Percentiles rank a stretch among this genome's conserved stretches.
Conservation (phyloP, 2,329 filamentous ascomycete genomes). For the Aspergillus fischeri region DNA sequence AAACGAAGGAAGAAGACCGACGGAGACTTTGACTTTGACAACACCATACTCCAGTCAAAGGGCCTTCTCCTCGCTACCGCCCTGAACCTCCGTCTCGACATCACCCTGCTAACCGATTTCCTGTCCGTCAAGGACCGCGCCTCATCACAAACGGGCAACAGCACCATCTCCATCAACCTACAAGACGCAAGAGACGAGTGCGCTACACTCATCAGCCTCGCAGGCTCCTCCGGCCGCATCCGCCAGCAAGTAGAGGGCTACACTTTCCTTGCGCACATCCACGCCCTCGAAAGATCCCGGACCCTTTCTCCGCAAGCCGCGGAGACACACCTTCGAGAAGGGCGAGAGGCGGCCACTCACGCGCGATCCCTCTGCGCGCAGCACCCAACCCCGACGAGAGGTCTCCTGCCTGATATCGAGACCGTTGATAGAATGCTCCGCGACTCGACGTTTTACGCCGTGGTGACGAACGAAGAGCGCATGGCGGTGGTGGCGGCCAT, state of each 20-base stretch:
- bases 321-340: slow-evolving; percentile 6
- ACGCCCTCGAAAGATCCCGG: slow-evolving; percentile 38
- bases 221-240: slow-evolving; percentile 32
- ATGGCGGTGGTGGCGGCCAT: slow-evolving; percentile 50
- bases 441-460: slow-evolving; percentile 45
- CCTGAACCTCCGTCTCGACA: slow-evolving; percentile 49
- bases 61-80: slow-evolving; percentile 41
- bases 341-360: slow-evolving; percentile 16
- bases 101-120: slow-evolving; percentile 46
- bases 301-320: not conserved
- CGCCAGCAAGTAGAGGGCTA: slow-evolving; percentile 49
- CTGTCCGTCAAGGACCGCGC: slow-evolving; percentile 16
- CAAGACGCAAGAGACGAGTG: slow-evolving; percentile 38
- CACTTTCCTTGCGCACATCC: slow-evolving; percentile 49
- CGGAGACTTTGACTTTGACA: slow-evolving; percentile 21
- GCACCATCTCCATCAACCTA: slow-evolving; percentile 24
- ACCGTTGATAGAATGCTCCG: slow-evolving; percentile 45
- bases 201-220: slow-evolving; percentile 36
- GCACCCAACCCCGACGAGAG: slow-evolving; percentile 25
- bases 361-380: slow-evolving; percentile 23
- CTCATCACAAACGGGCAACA: not conserved
- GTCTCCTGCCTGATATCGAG: slow-evolving; percentile 45
- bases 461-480: slow-evolving; percentile 51
- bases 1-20: slow-evolving; percentile 22
- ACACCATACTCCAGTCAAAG: slow-evolving; percentile 33